Percentiles rank a stretch among this genome's conserved stretches.
Conservation (phyloP, 2,329 filamentous ascomycete species). For the Penicillium griseofulvum region DNA sequence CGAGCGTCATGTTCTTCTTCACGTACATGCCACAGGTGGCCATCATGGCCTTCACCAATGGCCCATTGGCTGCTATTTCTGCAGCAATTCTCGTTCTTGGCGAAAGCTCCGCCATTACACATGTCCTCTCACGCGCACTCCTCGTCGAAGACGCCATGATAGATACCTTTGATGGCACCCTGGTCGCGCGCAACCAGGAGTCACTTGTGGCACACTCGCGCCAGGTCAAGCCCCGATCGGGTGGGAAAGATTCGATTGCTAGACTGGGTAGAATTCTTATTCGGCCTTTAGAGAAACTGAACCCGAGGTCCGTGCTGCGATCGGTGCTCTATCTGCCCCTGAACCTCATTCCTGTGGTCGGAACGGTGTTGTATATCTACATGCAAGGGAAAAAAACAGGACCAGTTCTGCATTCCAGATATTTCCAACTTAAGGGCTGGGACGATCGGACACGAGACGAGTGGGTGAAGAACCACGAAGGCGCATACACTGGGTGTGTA, state of each 20-base stretch:
- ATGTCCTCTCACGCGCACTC: slow-evolving; percentile 64
- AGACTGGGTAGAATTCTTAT: slow-evolving; percentile 58
- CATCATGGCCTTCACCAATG: slow-evolving; percentile 78
- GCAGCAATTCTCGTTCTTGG: slow-evolving; percentile 58
- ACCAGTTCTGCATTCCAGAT: slow-evolving; percentile 60
- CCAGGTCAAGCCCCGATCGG: slow-evolving; percentile 58
- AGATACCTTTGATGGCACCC: slow-evolving; percentile 80
- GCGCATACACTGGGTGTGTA: slow-evolving; percentile 76
- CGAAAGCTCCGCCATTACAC: slow-evolving; percentile 55
- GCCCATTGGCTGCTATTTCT: slow-evolving; percentile 64
- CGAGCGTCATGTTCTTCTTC: slow-evolving; percentile 79
- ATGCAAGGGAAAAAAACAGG: slow-evolving; percentile 64
- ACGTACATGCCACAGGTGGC: slow-evolving; percentile 84
- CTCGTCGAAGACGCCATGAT: slow-evolving; percentile 77
- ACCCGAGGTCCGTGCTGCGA: slow-evolving; percentile 63
- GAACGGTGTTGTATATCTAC: slow-evolving; percentile 75
- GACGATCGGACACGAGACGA: slow-evolving; percentile 60
- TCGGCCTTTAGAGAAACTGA: slow-evolving; percentile 51
- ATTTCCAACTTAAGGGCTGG: slow-evolving; percentile 92
- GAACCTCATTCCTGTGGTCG: slow-evolving; percentile 89
- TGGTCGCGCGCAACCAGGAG: slow-evolving; percentile 55
- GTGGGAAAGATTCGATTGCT: slow-evolving; percentile 49
- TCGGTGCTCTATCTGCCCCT: slow-evolving; percentile 85
- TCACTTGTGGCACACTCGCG: slow-evolving; percentile 71
- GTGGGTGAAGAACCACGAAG: slow-evolving; percentile 68